phyloP scores from a whole-genome alignment of 441 rosid genomes.

The Biscutella laevigata region DNA sequence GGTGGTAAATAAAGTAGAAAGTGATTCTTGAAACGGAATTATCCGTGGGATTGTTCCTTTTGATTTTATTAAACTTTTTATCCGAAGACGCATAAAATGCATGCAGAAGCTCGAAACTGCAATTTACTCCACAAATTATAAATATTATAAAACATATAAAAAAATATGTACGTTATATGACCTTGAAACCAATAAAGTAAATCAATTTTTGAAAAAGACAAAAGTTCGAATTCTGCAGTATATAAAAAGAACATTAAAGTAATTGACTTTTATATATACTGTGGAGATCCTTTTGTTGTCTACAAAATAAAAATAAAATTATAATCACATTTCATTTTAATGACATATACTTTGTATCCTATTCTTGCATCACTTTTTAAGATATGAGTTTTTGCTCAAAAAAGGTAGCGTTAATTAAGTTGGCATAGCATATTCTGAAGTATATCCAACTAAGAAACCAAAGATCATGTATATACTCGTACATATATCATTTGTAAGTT shows the following conservation, averaged over 20 bases:
- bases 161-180: background rate
- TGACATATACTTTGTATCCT: conserved; percentile 16
- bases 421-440: conserved; percentile 10
- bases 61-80: background rate
- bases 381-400: conserved; percentile 15
- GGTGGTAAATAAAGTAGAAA: conserved; percentile 2
- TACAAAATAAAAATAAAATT: background rate
- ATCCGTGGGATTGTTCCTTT: conserved; percentile 25
- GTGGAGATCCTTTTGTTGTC: background rate
- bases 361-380: conserved; percentile 18
- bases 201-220: conserved; percentile 4
- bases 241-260: conserved; percentile 1
- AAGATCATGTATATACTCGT: background rate
- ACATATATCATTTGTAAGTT: background rate
- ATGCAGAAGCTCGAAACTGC: conserved; percentile 18
- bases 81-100: conserved; percentile 12
- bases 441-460: conserved; percentile 15
- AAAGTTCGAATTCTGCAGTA: background rate
- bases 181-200: background rate
- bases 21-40: conserved; percentile 22
- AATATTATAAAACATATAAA: background rate
- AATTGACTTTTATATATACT: background rate
- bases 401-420: conserved; percentile 5
- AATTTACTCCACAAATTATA: background rate
- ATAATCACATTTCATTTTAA: too few relatives aligned